phyloP scores from a whole-genome alignment of 2,329 filamentous ascomycete genomes.

The Talaromyces sp. region DNA sequence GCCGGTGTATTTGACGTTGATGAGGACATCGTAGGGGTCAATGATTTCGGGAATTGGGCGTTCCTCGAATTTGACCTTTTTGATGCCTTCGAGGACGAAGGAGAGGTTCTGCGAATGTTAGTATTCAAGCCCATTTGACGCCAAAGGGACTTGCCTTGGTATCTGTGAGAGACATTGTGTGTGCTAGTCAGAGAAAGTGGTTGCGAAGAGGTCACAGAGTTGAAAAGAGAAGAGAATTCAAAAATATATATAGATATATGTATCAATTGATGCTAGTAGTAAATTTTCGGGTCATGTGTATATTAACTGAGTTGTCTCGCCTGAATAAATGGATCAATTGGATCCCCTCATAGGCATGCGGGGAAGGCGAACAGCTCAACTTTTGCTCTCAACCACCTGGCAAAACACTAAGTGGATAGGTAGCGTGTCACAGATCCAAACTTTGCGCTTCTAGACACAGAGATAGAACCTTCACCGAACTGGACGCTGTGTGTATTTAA shows the following conservation, averaged over 20 bases:
- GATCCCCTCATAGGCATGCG: slow-evolving; percentile 9
- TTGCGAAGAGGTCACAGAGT: not conserved
- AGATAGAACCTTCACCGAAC: too few species aligned
- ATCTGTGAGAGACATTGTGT: slow-evolving; percentile 6
- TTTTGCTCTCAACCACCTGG: not conserved
- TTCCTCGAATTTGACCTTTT: slow-evolving; percentile 71
- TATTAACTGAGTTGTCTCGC: not conserved
- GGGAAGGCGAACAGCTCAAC: slow-evolving; percentile 1
- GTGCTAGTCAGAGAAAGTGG: not conserved
- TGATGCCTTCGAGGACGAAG: slow-evolving; percentile 75
- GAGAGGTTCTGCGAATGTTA: slow-evolving; percentile 64
- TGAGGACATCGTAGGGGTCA: slow-evolving; percentile 70
- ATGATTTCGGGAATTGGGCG: slow-evolving; percentile 67
- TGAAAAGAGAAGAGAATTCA: not conserved
- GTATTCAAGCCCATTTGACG: not conserved
- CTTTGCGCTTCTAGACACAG: not conserved
- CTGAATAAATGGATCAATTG: not conserved
- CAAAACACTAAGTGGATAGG: not conserved
- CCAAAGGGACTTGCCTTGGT: slow-evolving; percentile 1
- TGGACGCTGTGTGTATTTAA: not conserved
- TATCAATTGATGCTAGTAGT: not conserved
- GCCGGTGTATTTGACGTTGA: slow-evolving; percentile 79
- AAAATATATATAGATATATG: not conserved
- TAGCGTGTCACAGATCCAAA: not conserved
- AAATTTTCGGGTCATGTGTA: slow-evolving; percentile 10